phyloP scores from a whole-genome alignment of 495 filamentous ascomycete species.

The Pseudevernia furfuracea region DNA sequence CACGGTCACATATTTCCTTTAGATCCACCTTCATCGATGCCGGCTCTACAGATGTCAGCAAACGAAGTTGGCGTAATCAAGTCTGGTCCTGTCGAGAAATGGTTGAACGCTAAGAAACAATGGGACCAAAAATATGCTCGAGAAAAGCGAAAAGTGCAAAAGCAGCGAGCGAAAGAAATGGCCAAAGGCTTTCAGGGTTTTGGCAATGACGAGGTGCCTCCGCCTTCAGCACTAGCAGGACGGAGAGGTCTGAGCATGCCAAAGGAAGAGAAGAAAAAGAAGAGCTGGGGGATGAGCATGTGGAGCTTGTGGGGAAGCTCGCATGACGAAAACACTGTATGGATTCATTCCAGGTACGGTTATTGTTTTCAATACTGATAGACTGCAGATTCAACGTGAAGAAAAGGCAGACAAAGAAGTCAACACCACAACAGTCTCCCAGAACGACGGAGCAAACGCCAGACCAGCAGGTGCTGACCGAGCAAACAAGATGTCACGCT shows the following conservation, averaged over 20 bases:
- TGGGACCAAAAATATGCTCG: conserved; percentile 65
- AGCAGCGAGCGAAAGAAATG: conserved; percentile 61
- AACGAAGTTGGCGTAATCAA: conserved; percentile 72
- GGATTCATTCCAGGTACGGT: background rate
- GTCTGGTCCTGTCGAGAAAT: conserved; percentile 68
- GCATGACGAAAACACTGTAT: conserved; percentile 69
- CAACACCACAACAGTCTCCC: conserved; percentile 10
- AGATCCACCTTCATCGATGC: conserved; percentile 51
- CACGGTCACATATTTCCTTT: conserved; percentile 65
- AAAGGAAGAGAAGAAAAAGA: conserved; percentile 48
- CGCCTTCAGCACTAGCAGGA: conserved; percentile 74
- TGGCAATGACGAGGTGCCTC: conserved; percentile 63
- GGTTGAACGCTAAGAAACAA: conserved; percentile 61
- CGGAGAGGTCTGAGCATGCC: conserved; percentile 48
- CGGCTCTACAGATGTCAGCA: conserved; percentile 51
- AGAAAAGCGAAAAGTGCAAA: conserved; percentile 60
- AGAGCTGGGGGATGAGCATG: conserved; percentile 67
- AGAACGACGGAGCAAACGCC: conserved; percentile 6
- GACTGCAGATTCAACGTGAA: conserved; percentile 23
- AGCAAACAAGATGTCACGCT: background rate
- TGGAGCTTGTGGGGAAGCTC: conserved; percentile 84
- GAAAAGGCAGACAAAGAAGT: conserved; percentile 26
- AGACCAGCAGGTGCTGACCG: background rate
- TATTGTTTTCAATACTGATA: background rate
- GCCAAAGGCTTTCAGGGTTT: conserved; percentile 60